Evolutionary conservation across 1,284 basidiomycete genomes (phyloP), one percentile per base, ranked within the genome.

Genomic region (Moesziomyces sp.): DNA sequence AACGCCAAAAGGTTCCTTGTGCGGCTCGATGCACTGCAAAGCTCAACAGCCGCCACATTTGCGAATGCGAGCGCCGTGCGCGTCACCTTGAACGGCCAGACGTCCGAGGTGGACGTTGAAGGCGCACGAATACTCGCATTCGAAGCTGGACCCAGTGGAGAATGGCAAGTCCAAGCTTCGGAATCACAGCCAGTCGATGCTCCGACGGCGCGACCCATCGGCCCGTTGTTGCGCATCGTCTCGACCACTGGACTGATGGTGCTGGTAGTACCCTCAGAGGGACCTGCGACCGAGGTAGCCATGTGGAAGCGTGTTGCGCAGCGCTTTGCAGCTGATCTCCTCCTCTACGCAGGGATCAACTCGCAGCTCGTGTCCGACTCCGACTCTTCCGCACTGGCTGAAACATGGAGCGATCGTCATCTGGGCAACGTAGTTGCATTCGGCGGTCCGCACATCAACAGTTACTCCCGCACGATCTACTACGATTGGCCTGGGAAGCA

Each of bases 311-410:
- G 58, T 7, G 62, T 73, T 1, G 68, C 73, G 1, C 38, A 30
- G 16, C 49, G 65, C 18, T 76, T 73, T 43, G 64, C 76, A 3
- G 60, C 57, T 3, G 70, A 76, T 30, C 47, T 73, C 16, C 35
- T 76, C 5, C 57, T 76, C 5, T 73, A 76, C 52, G 70, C 57
- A 4, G 47, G 58, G 0, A 52, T 76, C 63, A 68, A 73, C 48
- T 52, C 69, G 21, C 68, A 69, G 42, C 57, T 76, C 49, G 10
- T 78, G 16, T 45, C 53, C 40, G 76, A 78, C 24, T 38, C 42
- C 11, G 66, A 74, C 1, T 54, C 61, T 14, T 26, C 19, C 28
- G 34, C 43, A 14, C 8, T 40, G 3, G 6, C 21, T 0, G 40
- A 18, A 9, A 10, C 21, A 7, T n/a, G 38, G 13, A 10, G 23